Evolutionary conservation across 2,329 filamentous ascomycete genomes (phyloP).

Genomic region (Metarhizium guizhouense): DNA sequence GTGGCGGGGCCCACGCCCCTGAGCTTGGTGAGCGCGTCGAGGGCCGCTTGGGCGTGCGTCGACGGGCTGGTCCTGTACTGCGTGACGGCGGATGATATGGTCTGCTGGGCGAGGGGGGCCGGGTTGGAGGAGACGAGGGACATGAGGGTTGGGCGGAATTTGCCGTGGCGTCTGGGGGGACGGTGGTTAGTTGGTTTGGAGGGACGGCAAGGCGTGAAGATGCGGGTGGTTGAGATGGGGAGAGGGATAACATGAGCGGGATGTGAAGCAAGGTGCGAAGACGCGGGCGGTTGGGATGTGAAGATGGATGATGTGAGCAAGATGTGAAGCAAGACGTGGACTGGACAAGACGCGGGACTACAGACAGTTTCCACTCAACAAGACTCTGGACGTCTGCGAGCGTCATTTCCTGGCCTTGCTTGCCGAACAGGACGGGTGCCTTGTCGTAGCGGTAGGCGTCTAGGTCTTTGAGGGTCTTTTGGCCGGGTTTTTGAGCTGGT

Average conservation of each 20-base stretch:
- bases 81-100: slow-evolving; percentile 43
- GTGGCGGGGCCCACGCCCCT: slow-evolving; percentile 73
- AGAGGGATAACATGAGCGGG: no score
- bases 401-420: slow-evolving; percentile 31
- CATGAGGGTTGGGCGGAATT: slow-evolving; percentile 52
- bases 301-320: no score
- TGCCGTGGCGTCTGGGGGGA: slow-evolving; percentile 44
- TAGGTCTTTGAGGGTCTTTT: slow-evolving; percentile 45
- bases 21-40: slow-evolving; percentile 50
- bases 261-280: background rate
- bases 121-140: slow-evolving; percentile 55
- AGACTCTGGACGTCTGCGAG: slow-evolving; percentile 51
- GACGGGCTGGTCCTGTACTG: slow-evolving; percentile 30
- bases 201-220: background rate
- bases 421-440: slow-evolving; percentile 38
- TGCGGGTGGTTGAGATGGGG: background rate
- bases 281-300: background rate
- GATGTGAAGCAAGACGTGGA: background rate
- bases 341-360: slow-evolving; percentile 5
- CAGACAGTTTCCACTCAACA: slow-evolving; percentile 65
- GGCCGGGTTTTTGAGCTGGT: slow-evolving; percentile 29
- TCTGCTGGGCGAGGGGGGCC: slow-evolving; percentile 31
- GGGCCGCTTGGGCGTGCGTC: slow-evolving; percentile 25
- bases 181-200: background rate
- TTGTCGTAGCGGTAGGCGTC: slow-evolving; percentile 51